phyloP scores from a whole-genome alignment of 495 filamentous ascomycete genomes.

The Rostrohypoxylon terebratum region DNA sequence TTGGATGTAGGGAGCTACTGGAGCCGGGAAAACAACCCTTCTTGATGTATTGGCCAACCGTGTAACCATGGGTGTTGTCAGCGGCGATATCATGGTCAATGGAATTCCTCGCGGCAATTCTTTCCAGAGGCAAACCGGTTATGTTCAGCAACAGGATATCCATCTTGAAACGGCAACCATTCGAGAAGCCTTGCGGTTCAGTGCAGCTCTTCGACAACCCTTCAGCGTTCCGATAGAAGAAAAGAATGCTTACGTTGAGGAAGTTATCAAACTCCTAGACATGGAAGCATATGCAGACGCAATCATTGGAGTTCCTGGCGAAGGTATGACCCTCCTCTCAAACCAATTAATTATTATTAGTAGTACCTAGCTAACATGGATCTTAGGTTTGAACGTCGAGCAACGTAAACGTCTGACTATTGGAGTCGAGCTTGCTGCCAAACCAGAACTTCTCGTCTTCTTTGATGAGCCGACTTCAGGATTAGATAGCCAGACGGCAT shows the following conservation, averaged over 20 bases:
- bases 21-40: slow-evolving; percentile 79
- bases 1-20: slow-evolving; percentile 69
- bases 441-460: slow-evolving; percentile 86
- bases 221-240: slow-evolving; percentile 66
- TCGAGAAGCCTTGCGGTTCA: slow-evolving; percentile 76
- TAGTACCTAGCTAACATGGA: slow-evolving; percentile 1
- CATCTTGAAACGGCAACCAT: slow-evolving; percentile 81
- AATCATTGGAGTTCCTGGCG: slow-evolving; percentile 75
- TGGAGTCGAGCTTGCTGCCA: slow-evolving; percentile 89
- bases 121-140: slow-evolving; percentile 87
- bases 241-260: slow-evolving; percentile 77
- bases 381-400: slow-evolving; percentile 79
- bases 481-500: slow-evolving; percentile 85
- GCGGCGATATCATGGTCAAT: slow-evolving; percentile 81
- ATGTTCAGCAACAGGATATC: slow-evolving; percentile 92
- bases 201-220: slow-evolving; percentile 77
- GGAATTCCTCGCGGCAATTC: slow-evolving; percentile 72
- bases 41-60: slow-evolving; percentile 80
- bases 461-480: slow-evolving; percentile 90
- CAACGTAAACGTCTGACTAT: slow-evolving; percentile 82
- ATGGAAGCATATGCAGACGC: slow-evolving; percentile 81
- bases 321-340: slow-evolving; percentile 45
- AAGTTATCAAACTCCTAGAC: slow-evolving; percentile 78
- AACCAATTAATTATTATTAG: not conserved
- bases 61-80: slow-evolving; percentile 84